Conservation (phyloP, 257 asterid genomes). For the Solanum rostratum region DNA sequence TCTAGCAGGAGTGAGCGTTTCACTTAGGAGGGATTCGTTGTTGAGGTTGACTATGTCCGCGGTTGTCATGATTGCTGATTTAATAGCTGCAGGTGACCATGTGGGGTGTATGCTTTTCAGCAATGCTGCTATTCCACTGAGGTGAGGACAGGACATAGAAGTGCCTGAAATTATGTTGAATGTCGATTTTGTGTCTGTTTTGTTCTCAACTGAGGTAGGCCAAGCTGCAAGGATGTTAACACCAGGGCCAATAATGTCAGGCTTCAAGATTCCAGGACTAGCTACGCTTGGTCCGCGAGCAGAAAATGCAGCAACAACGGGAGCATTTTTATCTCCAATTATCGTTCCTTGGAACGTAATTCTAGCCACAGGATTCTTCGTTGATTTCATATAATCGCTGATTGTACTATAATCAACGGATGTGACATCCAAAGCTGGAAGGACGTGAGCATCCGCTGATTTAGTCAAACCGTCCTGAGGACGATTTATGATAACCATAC, state of each 20-base stretch:
- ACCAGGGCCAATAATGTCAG: conserved; percentile 27
- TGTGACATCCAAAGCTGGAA: conserved; percentile 12
- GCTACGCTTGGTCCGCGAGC: conserved; percentile 17
- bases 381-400: conserved; percentile 14
- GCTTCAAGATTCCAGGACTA: conserved; percentile 22
- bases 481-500: conserved; percentile 20
- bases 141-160: conserved; percentile 33
- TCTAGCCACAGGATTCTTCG: background rate
- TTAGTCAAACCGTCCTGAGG: background rate
- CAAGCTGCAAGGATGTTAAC: conserved; percentile 21
- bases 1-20: background rate
- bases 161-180: conserved; percentile 21
- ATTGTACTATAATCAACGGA: conserved; percentile 3
- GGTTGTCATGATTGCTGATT: conserved; percentile 27
- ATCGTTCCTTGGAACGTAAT: conserved; percentile 20
- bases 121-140: conserved; percentile 22
- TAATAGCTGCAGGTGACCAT: conserved; percentile 26
- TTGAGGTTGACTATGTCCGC: conserved; percentile 3
- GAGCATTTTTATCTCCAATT: conserved; percentile 12
- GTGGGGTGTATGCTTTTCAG: conserved; percentile 17
- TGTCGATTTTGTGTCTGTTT: background rate
- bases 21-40: background rate
- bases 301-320: conserved; percentile 11
- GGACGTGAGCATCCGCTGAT: conserved; percentile 12
- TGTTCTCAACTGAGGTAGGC: background rate